These are phyloP conservation scores for Collybia sp. DNA, from an alignment of 768 basidiomycete species.

Conservation along the genomic window DNA sequence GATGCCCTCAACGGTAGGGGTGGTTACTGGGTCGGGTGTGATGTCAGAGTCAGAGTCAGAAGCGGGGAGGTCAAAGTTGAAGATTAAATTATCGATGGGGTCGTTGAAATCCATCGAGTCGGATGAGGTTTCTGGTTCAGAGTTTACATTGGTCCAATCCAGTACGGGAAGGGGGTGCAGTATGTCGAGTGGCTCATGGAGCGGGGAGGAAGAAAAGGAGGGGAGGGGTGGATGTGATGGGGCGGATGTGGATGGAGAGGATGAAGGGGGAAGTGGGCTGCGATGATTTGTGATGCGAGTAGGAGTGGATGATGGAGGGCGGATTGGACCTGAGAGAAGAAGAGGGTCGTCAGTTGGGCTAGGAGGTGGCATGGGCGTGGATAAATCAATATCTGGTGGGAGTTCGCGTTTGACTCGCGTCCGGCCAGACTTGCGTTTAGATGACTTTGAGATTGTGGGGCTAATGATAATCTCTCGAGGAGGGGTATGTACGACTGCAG, in stretches of 20 bases:
- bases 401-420: constrained; percentile 51
- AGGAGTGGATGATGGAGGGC: constrained; percentile 19
- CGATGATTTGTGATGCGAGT: constrained; percentile 15
- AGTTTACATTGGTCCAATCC: constrained; percentile 15
- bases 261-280: constrained; percentile 12
- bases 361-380: constrained; percentile 56
- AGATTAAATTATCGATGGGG: constrained; percentile 17
- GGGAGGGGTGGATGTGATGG: constrained; percentile 14
- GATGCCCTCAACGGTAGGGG: constrained; percentile 25
- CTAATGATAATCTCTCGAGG: constrained; percentile 56
- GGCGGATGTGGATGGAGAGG: constrained; percentile 8
- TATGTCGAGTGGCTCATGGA: constrained; percentile 4
- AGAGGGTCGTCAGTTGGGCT: constrained; percentile 78
- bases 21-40: background rate
- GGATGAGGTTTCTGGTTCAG: constrained; percentile 9
- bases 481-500: constrained; percentile 64
- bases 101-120: constrained; percentile 23
- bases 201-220: too few relatives aligned
- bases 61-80: constrained; percentile 19
- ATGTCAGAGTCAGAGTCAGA: constrained; percentile 32
- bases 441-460: constrained; percentile 32
- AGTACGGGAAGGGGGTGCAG: too few relatives aligned
- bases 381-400: constrained; percentile 59
- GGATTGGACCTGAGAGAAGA: constrained; percentile 46
- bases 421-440: constrained; percentile 24